phyloP scores from a whole-genome alignment of 2,329 filamentous ascomycete species.

The Microdochium nivale region DNA sequence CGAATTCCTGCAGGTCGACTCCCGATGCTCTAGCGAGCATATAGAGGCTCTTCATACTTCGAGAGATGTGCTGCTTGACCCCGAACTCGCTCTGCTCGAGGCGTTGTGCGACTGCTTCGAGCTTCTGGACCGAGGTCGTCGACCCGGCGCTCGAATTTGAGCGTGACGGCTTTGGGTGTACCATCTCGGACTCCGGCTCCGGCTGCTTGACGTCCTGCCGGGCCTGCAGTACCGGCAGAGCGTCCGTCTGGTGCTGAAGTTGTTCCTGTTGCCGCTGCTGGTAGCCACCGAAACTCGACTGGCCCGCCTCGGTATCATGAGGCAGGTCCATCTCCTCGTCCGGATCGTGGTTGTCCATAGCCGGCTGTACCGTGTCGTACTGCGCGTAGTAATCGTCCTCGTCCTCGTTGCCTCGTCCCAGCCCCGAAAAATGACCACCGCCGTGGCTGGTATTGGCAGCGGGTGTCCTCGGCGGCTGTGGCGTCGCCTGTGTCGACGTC shows the following conservation, averaged over 20 bases:
- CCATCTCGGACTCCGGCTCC: constrained; percentile 23
- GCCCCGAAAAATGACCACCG: not conserved
- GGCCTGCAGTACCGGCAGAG: not conserved
- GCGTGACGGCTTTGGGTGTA: constrained; percentile 42
- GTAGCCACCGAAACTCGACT: not conserved
- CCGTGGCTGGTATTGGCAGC: not conserved
- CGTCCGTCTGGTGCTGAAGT: not conserved
- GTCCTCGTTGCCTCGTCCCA: constrained; percentile 11
- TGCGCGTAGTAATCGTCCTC: constrained; percentile 70
- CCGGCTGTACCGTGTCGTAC: constrained; percentile 71
- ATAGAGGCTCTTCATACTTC: constrained; percentile 70
- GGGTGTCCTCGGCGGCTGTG: constrained; percentile 22
- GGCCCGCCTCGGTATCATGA: constrained; percentile 10
- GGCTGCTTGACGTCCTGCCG: constrained; percentile 8
- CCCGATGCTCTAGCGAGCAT: constrained; percentile 61
- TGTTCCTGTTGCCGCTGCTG: not conserved
- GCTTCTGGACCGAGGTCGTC: constrained; percentile 52
- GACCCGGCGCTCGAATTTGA: constrained; percentile 50
- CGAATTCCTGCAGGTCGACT: constrained; percentile 69
- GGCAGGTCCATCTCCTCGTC: constrained; percentile 49
- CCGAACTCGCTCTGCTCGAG: constrained; percentile 61
- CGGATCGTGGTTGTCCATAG: constrained; percentile 74
- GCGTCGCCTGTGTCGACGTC: constrained; percentile 51
- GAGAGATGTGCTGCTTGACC: constrained; percentile 71
- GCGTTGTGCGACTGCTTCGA: constrained; percentile 46